A percentile compares a stretch with the other conserved stretches of the same genome.
phyloP scores from a whole-genome alignment of 805 yeast genomes.

The Teunomyces kruisii region DNA sequence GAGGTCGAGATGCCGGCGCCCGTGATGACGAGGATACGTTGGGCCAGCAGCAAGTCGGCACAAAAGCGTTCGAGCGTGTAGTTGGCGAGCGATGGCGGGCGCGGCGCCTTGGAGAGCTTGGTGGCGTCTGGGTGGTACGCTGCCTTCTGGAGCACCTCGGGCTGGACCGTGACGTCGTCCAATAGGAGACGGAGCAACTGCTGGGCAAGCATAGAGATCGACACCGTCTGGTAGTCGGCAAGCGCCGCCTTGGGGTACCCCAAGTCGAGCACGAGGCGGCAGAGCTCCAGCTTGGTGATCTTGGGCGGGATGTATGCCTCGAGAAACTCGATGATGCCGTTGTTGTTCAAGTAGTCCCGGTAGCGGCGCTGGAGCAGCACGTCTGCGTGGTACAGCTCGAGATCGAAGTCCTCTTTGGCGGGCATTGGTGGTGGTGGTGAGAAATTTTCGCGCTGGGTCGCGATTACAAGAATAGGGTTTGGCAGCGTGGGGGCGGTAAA shows the following conservation, averaged over 20 bases:
- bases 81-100: neutral
- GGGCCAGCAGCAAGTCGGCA: slow-evolving; percentile 15
- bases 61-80: slow-evolving; percentile 14
- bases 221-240: slow-evolving; percentile 4
- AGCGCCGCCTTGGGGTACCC: slow-evolving; percentile 14
- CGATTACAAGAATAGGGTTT: no score
- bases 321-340: slow-evolving; percentile 16
- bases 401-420: neutral
- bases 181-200: slow-evolving; percentile 11
- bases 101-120: neutral
- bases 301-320: slow-evolving; percentile 12
- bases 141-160: neutral
- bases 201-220: slow-evolving; percentile 9
- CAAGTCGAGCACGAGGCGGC: slow-evolving; percentile 15
- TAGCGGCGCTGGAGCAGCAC: slow-evolving; percentile 8
- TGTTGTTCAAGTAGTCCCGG: slow-evolving; percentile 9
- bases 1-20: slow-evolving; percentile 95
- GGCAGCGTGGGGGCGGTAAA: no score
- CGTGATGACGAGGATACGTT: slow-evolving; percentile 68
- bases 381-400: slow-evolving; percentile 4
- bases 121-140: neutral
- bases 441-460: neutral
- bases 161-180: slow-evolving; percentile 7
- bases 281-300: slow-evolving; percentile 13
- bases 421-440: neutral